These are phyloP conservation scores for Patellifolia procumbens DNA, from an alignment of 179 eudicot species.

Conservation along the genomic window DNA sequence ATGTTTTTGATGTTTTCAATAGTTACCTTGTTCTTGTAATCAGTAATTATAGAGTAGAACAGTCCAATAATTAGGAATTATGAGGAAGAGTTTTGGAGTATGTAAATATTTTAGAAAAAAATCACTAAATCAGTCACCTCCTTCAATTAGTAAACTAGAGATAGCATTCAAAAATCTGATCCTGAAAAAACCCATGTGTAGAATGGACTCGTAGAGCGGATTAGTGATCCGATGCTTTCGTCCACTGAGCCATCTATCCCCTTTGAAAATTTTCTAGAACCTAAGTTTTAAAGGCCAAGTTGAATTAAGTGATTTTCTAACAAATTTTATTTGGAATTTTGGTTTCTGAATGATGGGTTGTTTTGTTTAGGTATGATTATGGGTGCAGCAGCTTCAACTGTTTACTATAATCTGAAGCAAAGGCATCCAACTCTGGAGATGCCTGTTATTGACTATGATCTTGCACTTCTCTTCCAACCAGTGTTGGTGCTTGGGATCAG, in stretches of 20 bases:
- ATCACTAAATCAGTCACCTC: too few relatives aligned
- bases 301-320: not conserved
- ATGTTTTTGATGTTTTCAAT: too few relatives aligned
- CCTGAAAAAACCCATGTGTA: not conserved
- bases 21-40: too few relatives aligned
- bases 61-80: too few relatives aligned
- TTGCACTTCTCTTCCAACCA: constrained; percentile 77
- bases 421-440: constrained; percentile 82
- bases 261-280: too few relatives aligned
- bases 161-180: not conserved
- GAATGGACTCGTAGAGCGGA: too few relatives aligned
- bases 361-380: constrained; percentile 71
- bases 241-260: too few relatives aligned
- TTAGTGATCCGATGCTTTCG: too few relatives aligned
- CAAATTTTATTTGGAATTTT: not conserved
- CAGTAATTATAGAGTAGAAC: too few relatives aligned
- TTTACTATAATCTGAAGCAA: constrained; percentile 75
- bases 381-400: constrained; percentile 81
- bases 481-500: constrained; percentile 83
- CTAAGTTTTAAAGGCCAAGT: not conserved
- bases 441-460: constrained; percentile 79
- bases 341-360: constrained; percentile 13
- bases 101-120: too few relatives aligned
- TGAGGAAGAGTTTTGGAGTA: too few relatives aligned
- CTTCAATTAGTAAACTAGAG: too few relatives aligned